Conservation (phyloP, 2,329 filamentous ascomycete genomes). For the Metarhizium robertsii region DNA sequence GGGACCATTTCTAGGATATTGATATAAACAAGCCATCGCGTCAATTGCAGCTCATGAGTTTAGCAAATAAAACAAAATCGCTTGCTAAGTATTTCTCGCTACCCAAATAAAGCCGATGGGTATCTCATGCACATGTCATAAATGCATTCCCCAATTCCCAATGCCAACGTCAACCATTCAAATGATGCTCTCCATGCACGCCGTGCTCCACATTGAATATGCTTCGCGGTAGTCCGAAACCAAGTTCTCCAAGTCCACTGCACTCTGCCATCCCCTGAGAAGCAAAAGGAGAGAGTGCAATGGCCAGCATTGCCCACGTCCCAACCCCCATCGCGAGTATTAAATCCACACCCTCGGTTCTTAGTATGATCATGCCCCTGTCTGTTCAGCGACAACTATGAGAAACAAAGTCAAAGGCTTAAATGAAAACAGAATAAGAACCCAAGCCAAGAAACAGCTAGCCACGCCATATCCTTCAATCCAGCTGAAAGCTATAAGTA, state of each 20-base stretch:
- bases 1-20: background rate
- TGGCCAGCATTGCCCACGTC: slow-evolving; percentile 6
- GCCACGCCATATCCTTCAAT: background rate
- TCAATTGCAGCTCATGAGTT: no score
- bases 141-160: background rate
- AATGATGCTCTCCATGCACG: background rate
- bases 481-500: background rate
- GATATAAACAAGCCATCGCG: background rate
- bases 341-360: background rate
- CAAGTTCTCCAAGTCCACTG: background rate
- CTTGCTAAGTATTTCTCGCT: slow-evolving; percentile 8
- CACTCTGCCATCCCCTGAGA: background rate
- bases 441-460: background rate
- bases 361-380: background rate
- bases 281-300: slow-evolving; percentile 6
- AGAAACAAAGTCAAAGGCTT: background rate
- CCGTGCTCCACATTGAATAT: background rate
- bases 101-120: slow-evolving; percentile 7
- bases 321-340: background rate
- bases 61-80: background rate
- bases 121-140: slow-evolving; percentile 6
- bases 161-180: slow-evolving; percentile 1
- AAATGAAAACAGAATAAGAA: background rate
- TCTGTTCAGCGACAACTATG: background rate
- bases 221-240: background rate